phyloP scores from a whole-genome alignment of 805 yeast species.

The Wickerhamiella dianesei region DNA sequence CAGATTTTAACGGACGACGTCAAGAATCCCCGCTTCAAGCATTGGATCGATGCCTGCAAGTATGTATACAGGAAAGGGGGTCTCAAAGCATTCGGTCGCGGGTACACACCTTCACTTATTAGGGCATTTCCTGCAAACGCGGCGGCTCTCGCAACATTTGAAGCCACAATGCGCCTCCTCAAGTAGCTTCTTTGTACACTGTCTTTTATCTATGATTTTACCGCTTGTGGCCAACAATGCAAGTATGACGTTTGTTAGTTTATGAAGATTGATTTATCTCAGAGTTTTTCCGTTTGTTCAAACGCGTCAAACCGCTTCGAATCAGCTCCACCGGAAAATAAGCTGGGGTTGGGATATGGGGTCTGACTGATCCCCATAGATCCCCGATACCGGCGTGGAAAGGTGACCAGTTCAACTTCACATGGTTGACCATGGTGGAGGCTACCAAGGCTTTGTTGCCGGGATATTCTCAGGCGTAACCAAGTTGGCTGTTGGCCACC shows the following conservation, averaged over 20 bases:
- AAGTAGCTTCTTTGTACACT: too few species aligned
- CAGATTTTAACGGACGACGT: conserved; percentile 71
- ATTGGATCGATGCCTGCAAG: conserved; percentile 59
- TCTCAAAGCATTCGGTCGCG: conserved; percentile 57
- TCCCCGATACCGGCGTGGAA: not conserved
- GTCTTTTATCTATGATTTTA: too few species aligned
- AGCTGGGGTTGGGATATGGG: too few species aligned
- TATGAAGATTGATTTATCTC: too few species aligned
- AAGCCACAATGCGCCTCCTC: conserved; percentile 51
- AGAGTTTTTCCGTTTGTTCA: too few species aligned
- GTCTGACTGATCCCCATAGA: too few species aligned
- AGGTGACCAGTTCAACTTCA: not conserved
- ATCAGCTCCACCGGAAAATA: too few species aligned
- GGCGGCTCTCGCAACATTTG: conserved; percentile 82
- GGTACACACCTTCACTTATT: conserved; percentile 62
- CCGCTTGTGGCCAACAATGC: too few species aligned
- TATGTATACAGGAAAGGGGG: conserved; percentile 51
- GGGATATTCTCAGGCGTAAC: conserved; percentile 81
- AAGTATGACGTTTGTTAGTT: too few species aligned
- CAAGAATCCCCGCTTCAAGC: conserved; percentile 52
- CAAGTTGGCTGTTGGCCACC: conserved; percentile 84
- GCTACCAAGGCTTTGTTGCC: conserved; percentile 56
- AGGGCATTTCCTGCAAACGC: conserved; percentile 91
- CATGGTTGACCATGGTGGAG: conserved; percentile 12
- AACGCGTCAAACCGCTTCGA: too few species aligned